Percentiles rank a stretch among this genome's conserved stretches.
Conservation (phyloP, 352 stramenopile species). For the Phytopythium oedochilum region DNA sequence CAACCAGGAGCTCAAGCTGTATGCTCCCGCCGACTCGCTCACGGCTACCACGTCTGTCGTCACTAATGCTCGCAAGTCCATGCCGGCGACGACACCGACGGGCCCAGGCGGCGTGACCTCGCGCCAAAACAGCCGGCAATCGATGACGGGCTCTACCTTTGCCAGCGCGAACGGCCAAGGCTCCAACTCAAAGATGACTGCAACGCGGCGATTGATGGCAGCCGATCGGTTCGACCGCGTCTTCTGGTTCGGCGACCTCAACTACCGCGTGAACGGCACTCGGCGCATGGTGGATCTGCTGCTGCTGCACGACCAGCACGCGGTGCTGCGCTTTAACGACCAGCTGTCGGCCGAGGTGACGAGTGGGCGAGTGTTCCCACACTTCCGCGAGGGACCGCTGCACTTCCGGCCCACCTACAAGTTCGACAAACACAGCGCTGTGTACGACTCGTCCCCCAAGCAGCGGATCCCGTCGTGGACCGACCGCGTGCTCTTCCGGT, state of each 20-base stretch:
- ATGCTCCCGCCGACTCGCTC: background rate
- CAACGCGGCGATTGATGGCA: conserved; percentile 13
- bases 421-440: conserved; percentile 90
- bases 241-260: conserved; percentile 94
- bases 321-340: conserved; percentile 86
- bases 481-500: conserved; percentile 90
- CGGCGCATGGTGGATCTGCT: conserved; percentile 84
- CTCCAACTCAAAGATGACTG: background rate
- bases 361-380: conserved; percentile 75
- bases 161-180: background rate
- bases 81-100: background rate
- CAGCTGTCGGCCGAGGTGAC: conserved; percentile 86
- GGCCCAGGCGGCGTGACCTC: background rate
- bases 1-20: conserved; percentile 65
- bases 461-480: conserved; percentile 95
- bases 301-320: conserved; percentile 65
- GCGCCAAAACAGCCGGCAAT: background rate
- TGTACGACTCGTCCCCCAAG: conserved; percentile 94
- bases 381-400: conserved; percentile 90
- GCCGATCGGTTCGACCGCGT: conserved; percentile 83
- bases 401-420: conserved; percentile 95
- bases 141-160: background rate
- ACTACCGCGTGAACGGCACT: conserved; percentile 92
- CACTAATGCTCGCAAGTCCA: background rate
- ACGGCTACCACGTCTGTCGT: background rate